Conservation (phyloP, 345 rosid species). For the Lumnitzera racemosa region DNA sequence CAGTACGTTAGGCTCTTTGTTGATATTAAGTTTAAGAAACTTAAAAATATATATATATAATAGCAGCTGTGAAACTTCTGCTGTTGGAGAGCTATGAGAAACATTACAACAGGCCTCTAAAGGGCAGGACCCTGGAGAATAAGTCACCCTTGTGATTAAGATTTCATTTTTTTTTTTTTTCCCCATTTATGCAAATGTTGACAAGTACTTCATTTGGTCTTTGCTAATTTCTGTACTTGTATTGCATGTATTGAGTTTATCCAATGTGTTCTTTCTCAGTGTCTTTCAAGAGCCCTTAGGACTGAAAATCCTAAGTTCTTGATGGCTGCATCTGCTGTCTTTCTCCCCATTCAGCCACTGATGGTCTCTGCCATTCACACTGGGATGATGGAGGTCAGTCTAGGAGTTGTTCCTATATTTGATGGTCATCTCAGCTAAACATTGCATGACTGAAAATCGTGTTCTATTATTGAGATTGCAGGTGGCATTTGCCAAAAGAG, state of each 20-base stretch:
- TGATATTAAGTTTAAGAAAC: too few relatives aligned
- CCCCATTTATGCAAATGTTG: too few relatives aligned
- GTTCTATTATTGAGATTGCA: constrained; percentile 10
- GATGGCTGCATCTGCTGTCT: constrained; percentile 89
- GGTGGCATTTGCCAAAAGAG: constrained; percentile 84
- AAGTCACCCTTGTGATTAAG: too few relatives aligned
- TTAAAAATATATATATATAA: too few relatives aligned
- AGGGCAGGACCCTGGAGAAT: too few relatives aligned
- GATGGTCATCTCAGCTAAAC: not conserved
- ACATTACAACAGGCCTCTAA: too few relatives aligned
- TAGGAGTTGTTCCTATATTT: constrained; percentile 1
- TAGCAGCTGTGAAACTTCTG: too few relatives aligned
- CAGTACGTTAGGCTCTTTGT: too few relatives aligned
- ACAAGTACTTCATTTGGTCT: too few relatives aligned
- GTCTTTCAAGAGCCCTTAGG: constrained; percentile 79
- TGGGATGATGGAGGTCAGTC: constrained; percentile 88
- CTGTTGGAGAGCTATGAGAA: too few relatives aligned
- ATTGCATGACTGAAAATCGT: not conserved
- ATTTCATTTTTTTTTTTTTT: too few relatives aligned
- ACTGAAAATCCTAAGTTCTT: constrained; percentile 84
- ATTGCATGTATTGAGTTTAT: not conserved
- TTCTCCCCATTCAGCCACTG: constrained; percentile 81
- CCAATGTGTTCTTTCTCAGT: constrained; percentile 32
- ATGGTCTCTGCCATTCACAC: constrained; percentile 93
- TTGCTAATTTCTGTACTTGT: not conserved